Conservation (phyloP, 148 eudicot species). For the Arctostaphylos glauca region DNA sequence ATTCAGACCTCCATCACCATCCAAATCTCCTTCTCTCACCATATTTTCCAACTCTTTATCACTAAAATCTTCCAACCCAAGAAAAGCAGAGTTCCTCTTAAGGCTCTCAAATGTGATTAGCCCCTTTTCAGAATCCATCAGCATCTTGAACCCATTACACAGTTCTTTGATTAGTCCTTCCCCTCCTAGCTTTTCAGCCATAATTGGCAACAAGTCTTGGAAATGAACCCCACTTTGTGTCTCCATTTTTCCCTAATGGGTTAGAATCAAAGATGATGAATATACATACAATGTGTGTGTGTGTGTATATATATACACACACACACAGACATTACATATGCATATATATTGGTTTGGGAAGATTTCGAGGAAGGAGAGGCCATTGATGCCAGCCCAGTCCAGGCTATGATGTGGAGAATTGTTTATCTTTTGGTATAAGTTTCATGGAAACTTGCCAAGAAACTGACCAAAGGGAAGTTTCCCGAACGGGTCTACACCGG, state of each 20-base stretch:
- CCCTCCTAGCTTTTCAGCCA: constrained; percentile 38
- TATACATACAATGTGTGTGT: not conserved
- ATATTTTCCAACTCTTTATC: constrained; percentile 32
- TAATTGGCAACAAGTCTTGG: constrained; percentile 30
- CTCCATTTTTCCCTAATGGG: not conserved
- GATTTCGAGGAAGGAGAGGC: constrained; percentile 1
- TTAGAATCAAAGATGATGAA: not conserved
- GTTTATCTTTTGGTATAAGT: not conserved
- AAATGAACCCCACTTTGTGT: constrained; percentile 1
- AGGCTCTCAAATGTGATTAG: constrained; percentile 37
- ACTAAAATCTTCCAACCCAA: constrained; percentile 34
- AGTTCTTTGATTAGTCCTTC: constrained; percentile 37
- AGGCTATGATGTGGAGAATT: not conserved
- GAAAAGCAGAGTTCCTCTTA: constrained; percentile 28
- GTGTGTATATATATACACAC: not conserved
- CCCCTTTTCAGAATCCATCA: constrained; percentile 36
- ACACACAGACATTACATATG: not conserved
- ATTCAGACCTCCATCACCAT: constrained; percentile 39
- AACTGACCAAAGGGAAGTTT: not conserved
- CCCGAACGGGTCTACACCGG: not conserved
- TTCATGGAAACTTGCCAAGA: not conserved
- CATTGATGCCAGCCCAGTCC: constrained; percentile 4
- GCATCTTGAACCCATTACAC: constrained; percentile 35
- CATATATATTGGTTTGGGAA: not conserved
- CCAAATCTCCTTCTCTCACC: constrained; percentile 36